phyloP scores from a whole-genome alignment of 2,329 filamentous ascomycete genomes.

The Colletotrichum echinochloae region DNA sequence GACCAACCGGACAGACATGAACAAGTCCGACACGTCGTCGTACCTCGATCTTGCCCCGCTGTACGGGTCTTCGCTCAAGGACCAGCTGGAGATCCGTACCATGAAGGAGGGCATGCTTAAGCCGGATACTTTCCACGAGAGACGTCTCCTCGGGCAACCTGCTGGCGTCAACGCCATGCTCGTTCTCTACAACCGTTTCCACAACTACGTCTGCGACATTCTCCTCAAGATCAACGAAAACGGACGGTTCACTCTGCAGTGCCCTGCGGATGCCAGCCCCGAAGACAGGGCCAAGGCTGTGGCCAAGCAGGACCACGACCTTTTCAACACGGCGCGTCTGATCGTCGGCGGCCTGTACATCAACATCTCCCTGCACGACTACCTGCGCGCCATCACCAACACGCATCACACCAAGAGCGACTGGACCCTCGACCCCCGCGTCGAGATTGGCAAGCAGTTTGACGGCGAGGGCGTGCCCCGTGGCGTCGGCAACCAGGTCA shows the following conservation, averaged over 20 bases:
- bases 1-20: conserved; percentile 68
- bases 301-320: conserved; percentile 79
- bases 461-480: conserved; percentile 61
- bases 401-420: conserved; percentile 68
- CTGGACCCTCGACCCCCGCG: conserved; percentile 73
- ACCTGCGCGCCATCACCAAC: conserved; percentile 71
- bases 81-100: conserved; percentile 73
- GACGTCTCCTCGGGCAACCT: conserved; percentile 76
- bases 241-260: conserved; percentile 78
- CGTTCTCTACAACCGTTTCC: conserved; percentile 85
- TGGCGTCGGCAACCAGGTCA: conserved; percentile 75
- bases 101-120: conserved; percentile 76
- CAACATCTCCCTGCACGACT: conserved; percentile 77
- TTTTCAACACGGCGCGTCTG: conserved; percentile 82
- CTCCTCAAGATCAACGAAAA: conserved; percentile 87
- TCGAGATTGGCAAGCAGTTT: conserved; percentile 64
- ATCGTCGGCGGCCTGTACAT: conserved; percentile 81
- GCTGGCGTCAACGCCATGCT: conserved; percentile 75
- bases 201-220: conserved; percentile 86
- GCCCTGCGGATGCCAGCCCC: conserved; percentile 43
- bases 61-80: conserved; percentile 74
- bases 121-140: conserved; percentile 78
- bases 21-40: conserved; percentile 75
- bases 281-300: conserved; percentile 64
- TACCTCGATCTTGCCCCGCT: conserved; percentile 81